phyloP scores from a whole-genome alignment of 306 rosid genomes.

The Leucaena leucocephala region DNA sequence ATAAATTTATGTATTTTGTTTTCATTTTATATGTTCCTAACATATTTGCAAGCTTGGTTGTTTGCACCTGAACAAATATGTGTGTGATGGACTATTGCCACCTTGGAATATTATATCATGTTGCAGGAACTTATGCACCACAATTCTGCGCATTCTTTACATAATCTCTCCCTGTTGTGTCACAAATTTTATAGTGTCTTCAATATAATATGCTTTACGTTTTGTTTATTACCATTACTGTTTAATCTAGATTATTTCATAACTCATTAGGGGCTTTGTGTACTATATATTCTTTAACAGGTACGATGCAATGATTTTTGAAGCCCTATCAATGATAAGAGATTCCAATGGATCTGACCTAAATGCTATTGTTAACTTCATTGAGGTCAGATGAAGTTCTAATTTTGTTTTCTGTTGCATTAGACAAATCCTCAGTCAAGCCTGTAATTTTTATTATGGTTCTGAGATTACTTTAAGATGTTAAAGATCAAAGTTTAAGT shows the following conservation, averaged over 20 bases:
- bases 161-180: background rate
- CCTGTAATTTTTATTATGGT: background rate
- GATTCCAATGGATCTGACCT: constrained; percentile 73
- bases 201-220: background rate
- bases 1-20: background rate
- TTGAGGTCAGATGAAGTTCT: constrained; percentile 64
- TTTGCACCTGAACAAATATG: background rate
- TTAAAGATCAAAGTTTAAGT: background rate
- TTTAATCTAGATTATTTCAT: constrained; percentile 17
- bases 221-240: background rate
- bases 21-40: background rate
- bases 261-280: background rate
- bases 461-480: background rate
- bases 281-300: constrained; percentile 45
- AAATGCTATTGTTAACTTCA: constrained; percentile 66
- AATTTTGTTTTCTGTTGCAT: constrained; percentile 11
- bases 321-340: constrained; percentile 60
- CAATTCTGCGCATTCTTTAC: background rate
- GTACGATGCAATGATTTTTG: constrained; percentile 70
- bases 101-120: background rate
- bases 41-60: background rate
- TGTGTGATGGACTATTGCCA: background rate
- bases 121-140: background rate
- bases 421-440: constrained; percentile 12
- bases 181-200: background rate